Evolutionary conservation across 176 grass and related monocot genomes (phyloP).

Genomic region (Puccinellia tenuiflora): DNA sequence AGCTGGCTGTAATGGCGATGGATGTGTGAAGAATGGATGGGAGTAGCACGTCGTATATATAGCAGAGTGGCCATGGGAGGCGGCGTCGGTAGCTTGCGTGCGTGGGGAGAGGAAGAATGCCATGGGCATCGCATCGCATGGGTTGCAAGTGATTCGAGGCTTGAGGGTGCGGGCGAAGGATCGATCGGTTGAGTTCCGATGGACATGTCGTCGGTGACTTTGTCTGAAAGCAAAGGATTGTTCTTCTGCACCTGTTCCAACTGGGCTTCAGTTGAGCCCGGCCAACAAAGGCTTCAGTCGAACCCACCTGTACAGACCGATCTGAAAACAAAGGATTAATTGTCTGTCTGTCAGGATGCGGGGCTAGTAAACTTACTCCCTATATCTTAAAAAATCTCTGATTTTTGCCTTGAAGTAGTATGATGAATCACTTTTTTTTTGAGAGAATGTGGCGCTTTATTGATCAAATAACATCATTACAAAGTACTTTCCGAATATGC

Average conservation of each 20-base stretch:
- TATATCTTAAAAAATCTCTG: too few relatives aligned
- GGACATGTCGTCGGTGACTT: neutral
- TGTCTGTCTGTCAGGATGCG: too few relatives aligned
- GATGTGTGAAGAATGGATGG: neutral
- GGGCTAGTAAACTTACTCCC: too few relatives aligned
- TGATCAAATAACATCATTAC: too few relatives aligned
- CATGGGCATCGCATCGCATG: neutral
- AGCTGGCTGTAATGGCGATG: neutral
- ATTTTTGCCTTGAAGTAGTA: too few relatives aligned
- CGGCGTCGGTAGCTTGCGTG: neutral
- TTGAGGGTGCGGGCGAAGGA: conserved; percentile 30
- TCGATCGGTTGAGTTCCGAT: neutral
- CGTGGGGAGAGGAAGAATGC: neutral
- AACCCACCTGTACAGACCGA: too few relatives aligned
- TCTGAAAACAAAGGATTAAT: too few relatives aligned
- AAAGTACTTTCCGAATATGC: too few relatives aligned
- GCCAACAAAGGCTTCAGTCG: too few relatives aligned
- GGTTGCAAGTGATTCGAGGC: conserved; percentile 22
- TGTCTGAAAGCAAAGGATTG: neutral
- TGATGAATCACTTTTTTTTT: too few relatives aligned
- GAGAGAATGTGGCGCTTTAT: too few relatives aligned
- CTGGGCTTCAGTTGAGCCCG: neutral
- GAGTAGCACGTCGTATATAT: neutral
- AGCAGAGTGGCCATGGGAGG: neutral
- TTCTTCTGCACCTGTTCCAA: neutral